Evolutionary conservation across 148 eudicot genomes (phyloP).

Genomic region (Oxyria digyna): DNA sequence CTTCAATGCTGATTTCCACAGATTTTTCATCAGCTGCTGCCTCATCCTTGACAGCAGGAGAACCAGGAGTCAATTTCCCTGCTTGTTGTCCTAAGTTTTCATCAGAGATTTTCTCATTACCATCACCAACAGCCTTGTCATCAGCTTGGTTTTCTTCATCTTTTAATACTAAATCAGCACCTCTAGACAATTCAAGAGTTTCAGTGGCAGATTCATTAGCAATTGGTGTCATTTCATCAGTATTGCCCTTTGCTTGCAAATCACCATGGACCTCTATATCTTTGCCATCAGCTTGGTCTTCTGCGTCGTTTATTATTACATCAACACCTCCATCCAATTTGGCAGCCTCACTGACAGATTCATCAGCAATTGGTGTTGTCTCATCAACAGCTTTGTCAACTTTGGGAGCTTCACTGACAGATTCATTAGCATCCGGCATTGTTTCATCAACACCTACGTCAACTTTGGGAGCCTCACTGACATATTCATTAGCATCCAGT

Average conservation of each 20-base stretch:
- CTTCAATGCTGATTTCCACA: constrained; percentile 18
- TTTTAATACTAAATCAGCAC: not conserved
- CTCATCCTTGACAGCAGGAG: constrained; percentile 17
- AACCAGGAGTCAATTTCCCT: constrained; percentile 15
- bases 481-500: constrained; percentile 12
- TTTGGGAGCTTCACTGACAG: not conserved
- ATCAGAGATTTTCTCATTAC: constrained; percentile 12
- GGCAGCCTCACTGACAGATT: constrained; percentile 3
- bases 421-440: too few species aligned
- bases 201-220: constrained; percentile 13
- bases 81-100: constrained; percentile 18
- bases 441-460: constrained; percentile 5
- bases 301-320: not conserved
- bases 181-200: not conserved
- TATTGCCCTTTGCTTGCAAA: not conserved
- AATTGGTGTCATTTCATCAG: not conserved
- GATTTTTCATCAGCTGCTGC: constrained; percentile 11
- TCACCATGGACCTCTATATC: not conserved
- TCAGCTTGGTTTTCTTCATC: not conserved
- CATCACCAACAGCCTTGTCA: constrained; percentile 13
- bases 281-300: not conserved
- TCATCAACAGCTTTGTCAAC: not conserved
- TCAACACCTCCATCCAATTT: constrained; percentile 1
- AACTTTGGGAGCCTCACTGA: not conserved
- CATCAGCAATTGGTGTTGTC: constrained; percentile 7